Conservation (phyloP, 495 filamentous ascomycete genomes). For the Penicillium dipodomyicola region DNA sequence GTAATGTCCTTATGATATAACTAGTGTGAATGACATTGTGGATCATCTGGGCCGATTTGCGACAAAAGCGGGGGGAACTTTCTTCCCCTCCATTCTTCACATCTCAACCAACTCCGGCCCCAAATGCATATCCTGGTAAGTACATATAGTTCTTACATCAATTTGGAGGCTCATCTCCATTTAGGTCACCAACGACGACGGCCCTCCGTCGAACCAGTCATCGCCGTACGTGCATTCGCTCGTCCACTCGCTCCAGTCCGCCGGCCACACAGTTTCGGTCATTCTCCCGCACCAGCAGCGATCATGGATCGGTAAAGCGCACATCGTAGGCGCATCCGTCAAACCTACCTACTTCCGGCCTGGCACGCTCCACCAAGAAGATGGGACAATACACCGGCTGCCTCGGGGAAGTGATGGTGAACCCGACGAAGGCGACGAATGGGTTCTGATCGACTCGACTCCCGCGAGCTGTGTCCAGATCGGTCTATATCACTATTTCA, state of each 20-base stretch:
- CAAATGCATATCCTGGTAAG: conserved; percentile 49
- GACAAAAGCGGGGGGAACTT: conserved; percentile 14
- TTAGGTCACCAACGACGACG: conserved; percentile 91
- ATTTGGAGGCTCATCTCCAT: conserved; percentile 26
- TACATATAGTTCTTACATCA: neutral
- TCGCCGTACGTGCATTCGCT: conserved; percentile 92
- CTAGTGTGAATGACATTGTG: neutral
- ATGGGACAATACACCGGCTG: conserved; percentile 63
- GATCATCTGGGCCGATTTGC: conserved; percentile 11
- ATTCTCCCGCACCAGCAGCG: conserved; percentile 87
- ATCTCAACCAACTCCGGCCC: conserved; percentile 17
- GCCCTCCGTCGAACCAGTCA: conserved; percentile 84
- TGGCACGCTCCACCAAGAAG: conserved; percentile 58
- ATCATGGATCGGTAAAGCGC: conserved; percentile 97
- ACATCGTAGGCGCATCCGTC: conserved; percentile 81
- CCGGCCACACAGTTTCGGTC: conserved; percentile 82
- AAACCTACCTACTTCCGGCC: conserved; percentile 87
- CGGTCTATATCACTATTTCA: conserved; percentile 83
- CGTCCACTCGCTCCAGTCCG: conserved; percentile 69
- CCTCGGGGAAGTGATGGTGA: conserved; percentile 57
- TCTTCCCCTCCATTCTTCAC: conserved; percentile 19
- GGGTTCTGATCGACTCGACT: conserved; percentile 87
- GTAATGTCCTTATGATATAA: neutral
- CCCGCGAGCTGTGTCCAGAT: conserved; percentile 88
- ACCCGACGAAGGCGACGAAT: conserved; percentile 72